Percentiles rank a stretch among this genome's conserved stretches.
phyloP scores from a whole-genome alignment of 495 filamentous ascomycete genomes.

The Bombardia bombarda region DNA sequence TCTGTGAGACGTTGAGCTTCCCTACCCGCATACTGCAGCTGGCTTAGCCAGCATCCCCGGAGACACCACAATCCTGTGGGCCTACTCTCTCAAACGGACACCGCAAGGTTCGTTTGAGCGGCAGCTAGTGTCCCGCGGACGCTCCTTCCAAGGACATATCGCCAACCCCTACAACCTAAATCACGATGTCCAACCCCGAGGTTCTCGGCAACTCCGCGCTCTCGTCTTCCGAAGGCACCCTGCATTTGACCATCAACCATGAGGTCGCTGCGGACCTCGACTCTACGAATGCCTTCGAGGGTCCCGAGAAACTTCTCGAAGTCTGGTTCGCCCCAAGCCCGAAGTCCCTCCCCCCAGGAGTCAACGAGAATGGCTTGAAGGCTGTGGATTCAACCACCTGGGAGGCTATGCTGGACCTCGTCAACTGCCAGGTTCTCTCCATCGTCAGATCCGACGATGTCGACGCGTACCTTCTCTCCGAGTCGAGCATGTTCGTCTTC shows the following conservation, averaged over 20 bases:
- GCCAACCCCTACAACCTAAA: slow-evolving; percentile 16
- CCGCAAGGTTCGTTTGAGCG: slow-evolving; percentile 86
- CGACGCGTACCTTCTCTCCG: slow-evolving; percentile 94
- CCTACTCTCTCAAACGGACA: slow-evolving; percentile 91
- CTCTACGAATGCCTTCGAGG: slow-evolving; percentile 95
- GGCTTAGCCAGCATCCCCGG: slow-evolving; percentile 45
- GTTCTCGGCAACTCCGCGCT: slow-evolving; percentile 73
- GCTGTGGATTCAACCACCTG: slow-evolving; percentile 74
- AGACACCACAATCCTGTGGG: slow-evolving; percentile 61
- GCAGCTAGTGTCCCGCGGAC: slow-evolving; percentile 59
- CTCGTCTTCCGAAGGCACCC: slow-evolving; percentile 74
- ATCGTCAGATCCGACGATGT: slow-evolving; percentile 90
- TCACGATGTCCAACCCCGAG: slow-evolving; percentile 74
- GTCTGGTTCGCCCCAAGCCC: slow-evolving; percentile 94
- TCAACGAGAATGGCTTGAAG: slow-evolving; percentile 74
- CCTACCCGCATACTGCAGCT: slow-evolving; percentile 39
- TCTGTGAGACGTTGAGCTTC: slow-evolving; percentile 45
- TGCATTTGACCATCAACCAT: slow-evolving; percentile 92
- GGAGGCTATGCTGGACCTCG: slow-evolving; percentile 95
- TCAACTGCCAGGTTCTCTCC: slow-evolving; percentile 97
- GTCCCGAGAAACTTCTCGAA: slow-evolving; percentile 96
- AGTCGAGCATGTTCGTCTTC: slow-evolving; percentile 99
- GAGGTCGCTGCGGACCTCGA: slow-evolving; percentile 91
- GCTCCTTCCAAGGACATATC: slow-evolving; percentile 23
- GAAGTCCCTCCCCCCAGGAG: slow-evolving; percentile 58